phyloP scores from a whole-genome alignment of 352 stramenopile genomes.

The Plasmopara muralis region DNA sequence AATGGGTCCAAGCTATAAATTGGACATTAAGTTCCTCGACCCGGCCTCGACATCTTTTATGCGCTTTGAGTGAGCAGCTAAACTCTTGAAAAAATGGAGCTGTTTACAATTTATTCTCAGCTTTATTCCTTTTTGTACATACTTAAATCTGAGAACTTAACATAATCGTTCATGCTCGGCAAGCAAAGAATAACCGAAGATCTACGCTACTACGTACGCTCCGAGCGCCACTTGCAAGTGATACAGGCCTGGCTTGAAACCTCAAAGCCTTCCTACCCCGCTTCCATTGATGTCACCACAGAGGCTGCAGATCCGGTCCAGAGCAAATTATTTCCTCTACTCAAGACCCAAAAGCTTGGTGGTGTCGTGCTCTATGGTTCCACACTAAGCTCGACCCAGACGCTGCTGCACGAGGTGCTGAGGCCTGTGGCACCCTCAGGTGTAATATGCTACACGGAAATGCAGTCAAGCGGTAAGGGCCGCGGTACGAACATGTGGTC shows the following conservation, averaged over 20 bases:
- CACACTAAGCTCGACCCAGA: constrained; percentile 75
- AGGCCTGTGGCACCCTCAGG: constrained; percentile 51
- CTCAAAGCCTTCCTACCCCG: constrained; percentile 20
- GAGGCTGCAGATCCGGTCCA: constrained; percentile 25
- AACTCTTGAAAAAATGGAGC: constrained; percentile 21
- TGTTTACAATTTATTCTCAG: neutral
- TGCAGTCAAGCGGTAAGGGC: constrained; percentile 75
- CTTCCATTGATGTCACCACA: constrained; percentile 20
- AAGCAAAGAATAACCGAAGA: constrained; percentile 57
- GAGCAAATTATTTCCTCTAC: constrained; percentile 45
- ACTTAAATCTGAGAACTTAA: neutral
- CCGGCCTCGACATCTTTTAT: constrained; percentile 79
- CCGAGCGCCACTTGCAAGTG: constrained; percentile 56
- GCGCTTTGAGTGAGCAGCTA: constrained; percentile 60
- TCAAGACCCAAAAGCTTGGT: constrained; percentile 58
- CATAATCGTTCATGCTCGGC: constrained; percentile 14
- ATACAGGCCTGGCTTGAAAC: constrained; percentile 60
- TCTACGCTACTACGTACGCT: constrained; percentile 67
- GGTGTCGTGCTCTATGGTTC: constrained; percentile 67
- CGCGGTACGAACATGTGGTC: constrained; percentile 82
- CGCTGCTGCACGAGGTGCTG: constrained; percentile 70
- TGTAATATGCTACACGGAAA: constrained; percentile 74
- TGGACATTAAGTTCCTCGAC: constrained; percentile 83
- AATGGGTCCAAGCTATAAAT: constrained; percentile 71
- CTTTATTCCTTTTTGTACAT: neutral